Percentiles rank a stretch among this genome's conserved stretches.
phyloP scores from a whole-genome alignment of 2,329 filamentous ascomycete species.

The Zymoseptoria passerinii region DNA sequence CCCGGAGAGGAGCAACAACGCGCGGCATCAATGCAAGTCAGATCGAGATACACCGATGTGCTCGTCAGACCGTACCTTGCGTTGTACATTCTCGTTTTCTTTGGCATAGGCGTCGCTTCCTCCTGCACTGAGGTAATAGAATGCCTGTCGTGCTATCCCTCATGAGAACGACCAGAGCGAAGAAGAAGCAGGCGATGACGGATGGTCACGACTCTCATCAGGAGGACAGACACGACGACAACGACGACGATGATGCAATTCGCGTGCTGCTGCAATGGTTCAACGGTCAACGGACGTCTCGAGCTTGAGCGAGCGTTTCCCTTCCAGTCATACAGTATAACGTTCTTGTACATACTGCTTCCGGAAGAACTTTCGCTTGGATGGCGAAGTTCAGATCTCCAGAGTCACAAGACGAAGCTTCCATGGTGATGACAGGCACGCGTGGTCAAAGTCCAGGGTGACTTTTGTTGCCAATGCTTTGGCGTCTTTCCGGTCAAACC shows the following conservation, averaged over 20 bases:
- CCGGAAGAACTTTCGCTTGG: not conserved
- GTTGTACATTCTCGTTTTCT: not conserved
- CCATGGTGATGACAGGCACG: not conserved
- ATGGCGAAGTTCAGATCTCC: not conserved
- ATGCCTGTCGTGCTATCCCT: not conserved
- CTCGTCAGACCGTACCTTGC: not conserved
- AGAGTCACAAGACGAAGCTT: not conserved
- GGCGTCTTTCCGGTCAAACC: not conserved
- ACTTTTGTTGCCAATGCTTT: not conserved
- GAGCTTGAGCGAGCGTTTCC: not conserved
- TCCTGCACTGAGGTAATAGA: not conserved
- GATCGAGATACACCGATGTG: not conserved
- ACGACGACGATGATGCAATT: not conserved
- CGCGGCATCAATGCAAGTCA: not conserved
- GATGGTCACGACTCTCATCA: not conserved
- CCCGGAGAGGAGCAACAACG: not conserved
- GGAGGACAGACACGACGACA: not conserved
- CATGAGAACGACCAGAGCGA: not conserved
- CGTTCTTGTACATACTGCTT: not conserved
- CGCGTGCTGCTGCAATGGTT: not conserved
- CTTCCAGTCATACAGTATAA: too few species aligned
- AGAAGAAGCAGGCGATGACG: not conserved
- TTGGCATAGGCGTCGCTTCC: not conserved
- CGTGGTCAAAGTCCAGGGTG: not conserved
- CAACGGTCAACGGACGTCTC: not conserved